These are phyloP conservation scores for Epichloe amarillans DNA, from an alignment of 2,329 filamentous ascomycete species.

Conservation along the genomic window DNA sequence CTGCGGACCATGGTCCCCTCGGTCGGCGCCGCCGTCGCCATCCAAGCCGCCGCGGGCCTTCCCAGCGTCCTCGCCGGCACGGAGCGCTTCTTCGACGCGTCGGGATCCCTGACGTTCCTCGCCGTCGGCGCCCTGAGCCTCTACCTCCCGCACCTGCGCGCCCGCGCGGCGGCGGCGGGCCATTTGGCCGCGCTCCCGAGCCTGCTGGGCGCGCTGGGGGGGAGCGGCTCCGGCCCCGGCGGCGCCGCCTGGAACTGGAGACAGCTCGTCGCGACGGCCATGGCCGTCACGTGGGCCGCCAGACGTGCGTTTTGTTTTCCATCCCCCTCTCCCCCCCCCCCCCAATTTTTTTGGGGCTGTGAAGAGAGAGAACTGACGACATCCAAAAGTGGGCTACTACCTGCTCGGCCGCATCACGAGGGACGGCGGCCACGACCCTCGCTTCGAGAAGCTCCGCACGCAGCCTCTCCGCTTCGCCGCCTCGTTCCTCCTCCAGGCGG, in stretches of 20 bases:
- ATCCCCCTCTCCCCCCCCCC: too few relatives aligned
- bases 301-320: slow-evolving; percentile 30
- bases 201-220: slow-evolving; percentile 5
- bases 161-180: slow-evolving; percentile 35
- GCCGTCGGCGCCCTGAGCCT: slow-evolving; percentile 49
- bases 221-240: not conserved
- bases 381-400: slow-evolving; percentile 39
- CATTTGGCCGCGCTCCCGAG: slow-evolving; percentile 21
- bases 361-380: slow-evolving; percentile 13
- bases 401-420: slow-evolving; percentile 48
- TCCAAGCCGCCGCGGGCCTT: slow-evolving; percentile 48
- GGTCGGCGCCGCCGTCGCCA: slow-evolving; percentile 46
- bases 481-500: slow-evolving; percentile 41
- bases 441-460: slow-evolving; percentile 29
- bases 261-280: slow-evolving; percentile 26
- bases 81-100: slow-evolving; percentile 57
- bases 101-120: slow-evolving; percentile 52
- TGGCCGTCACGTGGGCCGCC: slow-evolving; percentile 42
- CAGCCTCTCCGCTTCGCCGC: slow-evolving; percentile 21
- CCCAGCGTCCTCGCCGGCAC: slow-evolving; percentile 47
- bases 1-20: slow-evolving; percentile 49
- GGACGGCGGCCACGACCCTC: slow-evolving; percentile 46
- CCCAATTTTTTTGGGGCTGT: too few relatives aligned
- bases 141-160: slow-evolving; percentile 45
- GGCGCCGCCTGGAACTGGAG: slow-evolving; percentile 42